phyloP scores from a whole-genome alignment of 768 basidiomycete genomes.

The Pleurotus ostreatus region DNA sequence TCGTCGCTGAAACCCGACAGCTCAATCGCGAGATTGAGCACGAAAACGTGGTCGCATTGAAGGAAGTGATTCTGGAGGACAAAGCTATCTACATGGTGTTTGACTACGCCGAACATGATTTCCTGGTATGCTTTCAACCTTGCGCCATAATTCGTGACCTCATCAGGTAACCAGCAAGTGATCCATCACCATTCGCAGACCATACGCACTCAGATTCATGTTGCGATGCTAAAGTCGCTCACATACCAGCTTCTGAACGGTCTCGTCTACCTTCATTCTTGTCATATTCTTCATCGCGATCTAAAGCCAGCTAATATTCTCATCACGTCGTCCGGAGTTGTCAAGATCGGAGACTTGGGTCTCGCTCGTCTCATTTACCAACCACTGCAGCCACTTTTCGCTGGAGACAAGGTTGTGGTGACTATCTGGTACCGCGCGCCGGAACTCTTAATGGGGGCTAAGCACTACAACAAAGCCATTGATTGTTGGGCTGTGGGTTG shows the following conservation, averaged over 20 bases:
- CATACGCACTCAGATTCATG: conserved; percentile 69
- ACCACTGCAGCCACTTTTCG: conserved; percentile 87
- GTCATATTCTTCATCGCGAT: conserved; percentile 94
- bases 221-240: conserved; percentile 84
- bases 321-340: conserved; percentile 80
- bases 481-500: conserved; percentile 99
- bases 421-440: conserved; percentile 99
- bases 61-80: conserved; percentile 95
- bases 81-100: conserved; percentile 99
- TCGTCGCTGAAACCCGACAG: conserved; percentile 34
- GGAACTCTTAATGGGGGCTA: conserved; percentile 92
- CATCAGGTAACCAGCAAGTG: conserved; percentile 66
- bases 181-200: conserved; percentile 97
- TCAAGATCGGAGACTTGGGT: conserved; percentile 98
- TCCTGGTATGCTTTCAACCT: conserved; percentile 60
- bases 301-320: conserved; percentile 99
- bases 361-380: conserved; percentile 89
- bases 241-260: conserved; percentile 94
- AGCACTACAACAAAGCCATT: conserved; percentile 95
- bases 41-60: conserved; percentile 86
- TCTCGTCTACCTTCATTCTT: conserved; percentile 89
- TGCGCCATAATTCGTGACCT: neutral
- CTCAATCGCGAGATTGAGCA: conserved; percentile 87
- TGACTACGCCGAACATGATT: conserved; percentile 98
- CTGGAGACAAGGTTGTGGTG: conserved; percentile 97